These are phyloP conservation scores for Phytopythium montanum DNA, from an alignment of 352 stramenopile genomes.

Conservation along the genomic window DNA sequence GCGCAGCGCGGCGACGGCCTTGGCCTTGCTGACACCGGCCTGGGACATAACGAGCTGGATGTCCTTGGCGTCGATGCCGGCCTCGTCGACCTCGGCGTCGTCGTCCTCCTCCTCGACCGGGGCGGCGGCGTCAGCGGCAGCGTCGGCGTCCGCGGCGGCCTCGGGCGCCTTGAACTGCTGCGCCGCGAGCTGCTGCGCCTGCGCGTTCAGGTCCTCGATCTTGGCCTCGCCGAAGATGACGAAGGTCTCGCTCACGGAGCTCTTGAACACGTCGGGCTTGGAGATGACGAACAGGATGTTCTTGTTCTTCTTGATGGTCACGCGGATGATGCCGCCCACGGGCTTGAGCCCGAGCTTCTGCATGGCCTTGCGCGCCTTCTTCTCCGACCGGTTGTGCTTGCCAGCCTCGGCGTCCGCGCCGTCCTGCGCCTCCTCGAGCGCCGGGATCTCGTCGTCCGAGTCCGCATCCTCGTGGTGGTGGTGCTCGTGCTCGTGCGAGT, in stretches of 20 bases:
- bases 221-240: constrained; percentile 99
- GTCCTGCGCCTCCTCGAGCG: constrained; percentile 69
- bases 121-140: constrained; percentile 21
- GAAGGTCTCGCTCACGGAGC: constrained; percentile 91
- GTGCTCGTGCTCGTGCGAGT: constrained; percentile 36
- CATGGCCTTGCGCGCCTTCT: constrained; percentile 99
- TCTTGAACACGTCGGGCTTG: constrained; percentile 98
- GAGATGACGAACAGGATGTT: constrained; percentile 97
- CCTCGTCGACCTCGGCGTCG: constrained; percentile 93
- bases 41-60: constrained; percentile 98
- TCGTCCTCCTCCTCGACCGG: constrained; percentile 59
- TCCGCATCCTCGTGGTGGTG: constrained; percentile 66
- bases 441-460: constrained; percentile 82
- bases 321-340: constrained; percentile 94
- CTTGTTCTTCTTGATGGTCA: constrained; percentile 98
- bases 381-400: constrained; percentile 97
- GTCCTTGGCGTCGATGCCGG: constrained; percentile 97
- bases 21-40: constrained; percentile 90
- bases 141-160: constrained; percentile 56
- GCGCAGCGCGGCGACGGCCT: constrained; percentile 96
- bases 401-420: constrained; percentile 61
- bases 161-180: constrained; percentile 91
- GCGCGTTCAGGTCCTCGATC: constrained; percentile 94
- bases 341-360: constrained; percentile 98
- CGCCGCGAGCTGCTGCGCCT: constrained; percentile 83